Evolutionary conservation across 176 grass and related monocot species (phyloP), one percentile per base, ranked within the genome.

Genomic region (Urochloa ruziziensis): DNA sequence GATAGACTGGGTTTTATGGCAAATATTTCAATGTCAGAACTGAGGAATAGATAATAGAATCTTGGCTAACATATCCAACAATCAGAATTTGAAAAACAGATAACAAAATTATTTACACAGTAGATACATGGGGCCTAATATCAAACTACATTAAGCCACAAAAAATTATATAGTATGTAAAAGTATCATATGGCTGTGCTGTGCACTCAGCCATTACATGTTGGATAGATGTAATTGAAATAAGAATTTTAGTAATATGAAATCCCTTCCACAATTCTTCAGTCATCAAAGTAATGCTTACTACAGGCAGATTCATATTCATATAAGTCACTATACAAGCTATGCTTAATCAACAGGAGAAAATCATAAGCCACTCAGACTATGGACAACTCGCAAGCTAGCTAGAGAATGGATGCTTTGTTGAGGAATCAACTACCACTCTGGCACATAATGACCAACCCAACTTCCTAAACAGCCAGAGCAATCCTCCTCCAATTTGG

Each of bases 1-100:
- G 80, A 97, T 87, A 9, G 95, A 97, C 95, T 97, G 88, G 70
- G 48, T 82, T 66, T 70, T 36, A 79, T 35, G 24, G 73, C 29
- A 90, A 67, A 89, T 25, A 83, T 32, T 75, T 13, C 34, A 53
- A 68, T 74, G 69, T 92, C 81, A 94, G 52, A 51, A 71, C 39
- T 91, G 64, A 87, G 53, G 36, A 67, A 14, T 30, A 79, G 47
- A 69, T 10, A 79, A 70, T 66, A 64, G 23, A 87, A 34, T 24
- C n/a, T n/a, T n/a, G n/a, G n/a, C n/a, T n/a, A n/a, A n/a, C n/a
- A n/a, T 71, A 73, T 48, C 17, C 12, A 34, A 58, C 23, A 53
- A 82, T 37, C 17, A 67, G 58, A 33, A 36, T 48, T 69, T 48
- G 36, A 10, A 57, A 76, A 18, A 23, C 18, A 64, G 21, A 65